Percentiles rank a stretch among this genome's conserved stretches.
phyloP scores from a whole-genome alignment of 2,329 filamentous ascomycete species.

The Aspergillus brunneoviolaceus region DNA sequence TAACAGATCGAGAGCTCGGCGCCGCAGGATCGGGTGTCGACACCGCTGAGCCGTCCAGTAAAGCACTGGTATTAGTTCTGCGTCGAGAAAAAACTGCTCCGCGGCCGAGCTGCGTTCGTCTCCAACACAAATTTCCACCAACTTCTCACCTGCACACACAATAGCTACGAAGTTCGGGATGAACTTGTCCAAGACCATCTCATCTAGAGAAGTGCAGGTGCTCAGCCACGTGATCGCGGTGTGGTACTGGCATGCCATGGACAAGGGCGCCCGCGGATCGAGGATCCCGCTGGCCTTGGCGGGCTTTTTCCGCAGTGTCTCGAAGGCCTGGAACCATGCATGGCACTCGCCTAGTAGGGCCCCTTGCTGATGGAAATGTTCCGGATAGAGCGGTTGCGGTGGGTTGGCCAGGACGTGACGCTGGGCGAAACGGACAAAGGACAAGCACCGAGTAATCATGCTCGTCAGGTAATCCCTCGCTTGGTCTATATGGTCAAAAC shows the following conservation, averaged over 20 bases:
- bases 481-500: background rate
- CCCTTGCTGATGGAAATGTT: background rate
- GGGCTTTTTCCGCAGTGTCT: background rate
- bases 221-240: background rate
- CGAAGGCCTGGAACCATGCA: background rate
- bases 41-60: background rate
- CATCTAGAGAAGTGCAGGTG: background rate
- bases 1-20: background rate
- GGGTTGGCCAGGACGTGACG: background rate
- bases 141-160: background rate
- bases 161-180: background rate
- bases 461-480: background rate
- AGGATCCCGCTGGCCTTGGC: background rate
- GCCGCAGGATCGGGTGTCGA: background rate
- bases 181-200: background rate
- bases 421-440: background rate
- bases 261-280: slow-evolving; percentile 1
- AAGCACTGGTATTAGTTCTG: background rate
- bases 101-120: background rate
- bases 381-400: background rate
- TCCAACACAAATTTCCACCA: background rate
- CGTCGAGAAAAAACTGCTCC: background rate
- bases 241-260: background rate
- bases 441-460: background rate
- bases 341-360: background rate